These are phyloP conservation scores for Cryptomeria japonica DNA, from an alignment of 75 land plant species.

Conservation along the genomic window DNA sequence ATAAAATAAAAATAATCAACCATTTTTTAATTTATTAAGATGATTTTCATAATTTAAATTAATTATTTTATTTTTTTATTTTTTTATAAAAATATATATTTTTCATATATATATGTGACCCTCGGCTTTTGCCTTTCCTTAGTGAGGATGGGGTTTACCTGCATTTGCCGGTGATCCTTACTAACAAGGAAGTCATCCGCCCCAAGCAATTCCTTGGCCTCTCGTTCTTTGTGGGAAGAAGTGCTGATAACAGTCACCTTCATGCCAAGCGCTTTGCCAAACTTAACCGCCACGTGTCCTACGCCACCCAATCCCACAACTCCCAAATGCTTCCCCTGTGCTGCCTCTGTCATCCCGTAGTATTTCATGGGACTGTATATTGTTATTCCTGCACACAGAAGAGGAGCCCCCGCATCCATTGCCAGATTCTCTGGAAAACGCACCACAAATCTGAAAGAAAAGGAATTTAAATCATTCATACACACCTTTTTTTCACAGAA, in stretches of 20 bases:
- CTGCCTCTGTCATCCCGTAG: constrained; percentile 24
- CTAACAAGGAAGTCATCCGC: constrained; percentile 68
- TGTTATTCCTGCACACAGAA: constrained; percentile 83
- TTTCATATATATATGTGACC: too few species aligned
- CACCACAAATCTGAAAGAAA: constrained; percentile 37
- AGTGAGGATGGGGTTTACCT: constrained; percentile 18
- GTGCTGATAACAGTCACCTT: constrained; percentile 70
- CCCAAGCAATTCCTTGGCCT: constrained; percentile 50
- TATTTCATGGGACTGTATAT: constrained; percentile 68
- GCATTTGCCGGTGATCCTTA: constrained; percentile 43
- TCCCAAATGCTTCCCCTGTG: constrained; percentile 40
- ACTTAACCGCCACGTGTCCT: constrained; percentile 65
- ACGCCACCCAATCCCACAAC: constrained; percentile 67
- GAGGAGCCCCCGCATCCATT: constrained; percentile 64
- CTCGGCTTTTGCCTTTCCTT: too few species aligned
- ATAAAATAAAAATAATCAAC: too few species aligned
- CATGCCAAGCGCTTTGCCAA: constrained; percentile 64
- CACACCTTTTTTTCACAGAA: too few species aligned
- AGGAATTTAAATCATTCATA: too few species aligned
- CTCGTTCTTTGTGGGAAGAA: constrained; percentile 44
- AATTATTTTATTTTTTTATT: too few species aligned
- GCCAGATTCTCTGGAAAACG: constrained; percentile 52
- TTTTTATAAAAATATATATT: too few species aligned
- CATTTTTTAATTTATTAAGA: too few species aligned
- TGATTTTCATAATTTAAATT: too few species aligned